Evolutionary conservation across 2,329 filamentous ascomycete species (phyloP).

Genomic region (Pseudocercospora pini-densiflorae): DNA sequence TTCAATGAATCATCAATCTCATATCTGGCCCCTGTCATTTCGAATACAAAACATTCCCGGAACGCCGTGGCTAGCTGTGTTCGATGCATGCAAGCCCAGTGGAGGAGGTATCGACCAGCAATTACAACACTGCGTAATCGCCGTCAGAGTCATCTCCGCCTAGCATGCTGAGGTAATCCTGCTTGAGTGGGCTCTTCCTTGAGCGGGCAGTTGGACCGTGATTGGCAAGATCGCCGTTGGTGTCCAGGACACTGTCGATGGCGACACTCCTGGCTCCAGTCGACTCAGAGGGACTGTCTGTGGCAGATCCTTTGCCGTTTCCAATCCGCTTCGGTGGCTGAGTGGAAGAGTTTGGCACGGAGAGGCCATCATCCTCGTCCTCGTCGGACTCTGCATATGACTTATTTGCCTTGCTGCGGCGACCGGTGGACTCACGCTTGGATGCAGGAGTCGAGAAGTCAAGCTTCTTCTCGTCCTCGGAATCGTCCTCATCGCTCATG

Average conservation of each 20-base stretch:
- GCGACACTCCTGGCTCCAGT: not conserved
- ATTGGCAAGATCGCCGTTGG: not conserved
- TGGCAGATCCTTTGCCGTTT: not conserved
- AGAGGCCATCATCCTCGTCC: constrained; percentile 12
- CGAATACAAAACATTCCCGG: not conserved
- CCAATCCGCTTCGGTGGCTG: constrained; percentile 1
- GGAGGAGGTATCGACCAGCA: not conserved
- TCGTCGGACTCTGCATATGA: constrained; percentile 9
- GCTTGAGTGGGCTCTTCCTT: constrained; percentile 11
- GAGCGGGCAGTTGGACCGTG: constrained; percentile 10
- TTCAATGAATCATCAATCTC: not conserved
- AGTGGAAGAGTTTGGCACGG: not conserved
- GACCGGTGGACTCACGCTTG: constrained; percentile 25
- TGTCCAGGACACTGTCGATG: constrained; percentile 9
- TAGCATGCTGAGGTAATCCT: constrained; percentile 3
- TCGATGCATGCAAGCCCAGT: not conserved
- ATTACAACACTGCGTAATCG: constrained; percentile 6
- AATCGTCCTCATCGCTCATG: constrained; percentile 35
- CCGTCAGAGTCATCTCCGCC: constrained; percentile 12
- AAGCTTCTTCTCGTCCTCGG: constrained; percentile 27
- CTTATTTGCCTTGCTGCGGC: constrained; percentile 18
- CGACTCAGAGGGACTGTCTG: not conserved
- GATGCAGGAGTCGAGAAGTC: constrained; percentile 9
- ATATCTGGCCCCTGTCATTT: not conserved
- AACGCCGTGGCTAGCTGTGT: not conserved